Evolutionary conservation across 306 rosid genomes (phyloP).

Genomic region (Cyamopsis tetragonoloba): DNA sequence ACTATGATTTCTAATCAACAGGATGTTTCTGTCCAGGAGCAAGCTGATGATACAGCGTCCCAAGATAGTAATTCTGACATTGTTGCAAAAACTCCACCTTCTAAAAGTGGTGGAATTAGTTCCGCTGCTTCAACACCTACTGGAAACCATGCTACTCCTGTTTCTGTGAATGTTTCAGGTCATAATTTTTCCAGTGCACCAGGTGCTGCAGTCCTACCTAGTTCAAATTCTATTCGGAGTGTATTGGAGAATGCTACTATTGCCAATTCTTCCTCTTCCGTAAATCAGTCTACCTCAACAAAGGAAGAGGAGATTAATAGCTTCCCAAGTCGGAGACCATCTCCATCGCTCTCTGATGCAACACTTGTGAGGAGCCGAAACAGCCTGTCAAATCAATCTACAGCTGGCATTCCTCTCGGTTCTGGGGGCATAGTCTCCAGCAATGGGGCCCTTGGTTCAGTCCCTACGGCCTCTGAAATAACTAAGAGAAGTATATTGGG

Average conservation of each 20-base stretch:
- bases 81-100: constrained; percentile 74
- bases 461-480: constrained; percentile 65
- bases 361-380: constrained; percentile 69
- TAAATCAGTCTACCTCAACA: constrained; percentile 50
- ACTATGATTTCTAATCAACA: constrained; percentile 32
- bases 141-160: constrained; percentile 50
- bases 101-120: constrained; percentile 52
- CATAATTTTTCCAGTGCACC: constrained; percentile 53
- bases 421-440: constrained; percentile 60
- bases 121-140: constrained; percentile 66
- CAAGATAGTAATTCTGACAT: constrained; percentile 70
- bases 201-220: constrained; percentile 42
- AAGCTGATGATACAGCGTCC: constrained; percentile 72
- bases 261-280: constrained; percentile 49
- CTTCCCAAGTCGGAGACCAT: constrained; percentile 72
- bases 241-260: constrained; percentile 49
- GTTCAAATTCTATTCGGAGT: constrained; percentile 52
- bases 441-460: constrained; percentile 59
- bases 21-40: constrained; percentile 62
- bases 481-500: constrained; percentile 72
- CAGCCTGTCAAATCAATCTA: constrained; percentile 55
- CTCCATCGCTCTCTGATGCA: constrained; percentile 87
- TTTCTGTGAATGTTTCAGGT: constrained; percentile 46
- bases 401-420: constrained; percentile 57
- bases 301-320: constrained; percentile 75